These are phyloP conservation scores for Litsea cubeba DNA, from an alignment of 164 flowering plant species.

Conservation along the genomic window DNA sequence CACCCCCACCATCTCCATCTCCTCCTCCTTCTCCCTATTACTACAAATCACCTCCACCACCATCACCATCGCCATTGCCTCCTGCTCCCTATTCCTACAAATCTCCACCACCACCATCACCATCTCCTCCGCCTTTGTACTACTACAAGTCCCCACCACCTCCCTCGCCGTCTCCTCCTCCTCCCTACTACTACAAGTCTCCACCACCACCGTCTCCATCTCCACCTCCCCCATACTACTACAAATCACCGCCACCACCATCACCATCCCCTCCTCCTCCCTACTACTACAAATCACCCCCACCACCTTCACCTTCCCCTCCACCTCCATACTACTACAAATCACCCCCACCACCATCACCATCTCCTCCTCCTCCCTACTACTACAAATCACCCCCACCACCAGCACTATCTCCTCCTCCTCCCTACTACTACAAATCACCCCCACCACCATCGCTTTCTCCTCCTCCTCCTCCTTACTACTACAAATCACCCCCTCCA, in stretches of 20 bases:
- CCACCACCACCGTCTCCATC: slow-evolving; percentile 23
- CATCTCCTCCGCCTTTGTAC: slow-evolving; percentile 26
- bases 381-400: slow-evolving; percentile 39
- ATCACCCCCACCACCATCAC: slow-evolving; percentile 30
- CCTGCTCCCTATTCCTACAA: no score
- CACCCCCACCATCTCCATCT: no score
- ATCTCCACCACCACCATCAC: slow-evolving; percentile 25
- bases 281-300: slow-evolving; percentile 25
- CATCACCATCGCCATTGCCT: no score
- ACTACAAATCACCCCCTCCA: slow-evolving; percentile 26
- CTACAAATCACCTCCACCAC: no score
- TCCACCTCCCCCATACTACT: slow-evolving; percentile 24
- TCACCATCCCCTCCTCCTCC: slow-evolving; percentile 24
- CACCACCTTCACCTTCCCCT: slow-evolving; percentile 22
- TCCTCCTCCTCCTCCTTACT: slow-evolving; percentile 20
- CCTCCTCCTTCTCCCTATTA: no score
- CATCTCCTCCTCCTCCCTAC: slow-evolving; percentile 19
- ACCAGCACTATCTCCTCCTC: slow-evolving; percentile 21
- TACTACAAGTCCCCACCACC: slow-evolving; percentile 17
- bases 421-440: slow-evolving; percentile 21
- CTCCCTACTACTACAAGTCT: slow-evolving; percentile 18
- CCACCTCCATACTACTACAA: slow-evolving; percentile 22
- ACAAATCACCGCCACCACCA: slow-evolving; percentile 27
- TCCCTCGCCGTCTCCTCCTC: neutral
- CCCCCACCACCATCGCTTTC: slow-evolving; percentile 20